Evolutionary conservation across 768 basidiomycete species (phyloP), one percentile per base, ranked within the genome.

Genomic region (Trametes coccinea): DNA sequence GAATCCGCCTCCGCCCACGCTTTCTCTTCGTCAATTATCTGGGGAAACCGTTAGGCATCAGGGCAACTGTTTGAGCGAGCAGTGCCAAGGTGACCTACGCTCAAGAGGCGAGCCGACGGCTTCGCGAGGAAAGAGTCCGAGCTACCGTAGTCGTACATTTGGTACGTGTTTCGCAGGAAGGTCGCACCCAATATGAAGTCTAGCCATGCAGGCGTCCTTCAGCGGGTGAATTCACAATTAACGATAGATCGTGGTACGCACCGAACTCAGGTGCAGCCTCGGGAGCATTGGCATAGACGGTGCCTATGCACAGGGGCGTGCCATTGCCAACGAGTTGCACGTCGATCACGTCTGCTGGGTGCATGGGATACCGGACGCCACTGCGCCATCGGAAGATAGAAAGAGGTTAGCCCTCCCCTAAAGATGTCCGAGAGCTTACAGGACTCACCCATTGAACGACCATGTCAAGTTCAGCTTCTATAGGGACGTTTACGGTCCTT

Each of bases 101-200:
- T 45, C 4, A 55, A 44, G 16, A 55, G 54, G 9, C 43, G 43
- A 3, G 33, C 43, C 30, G 30, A 9, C 5, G 30, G 43, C 30
- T 48, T n/a, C 7, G 56, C 34, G 29, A 14, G 27, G 49, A 55
- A 16, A 27, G 37, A n/a, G 17, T 33, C 30, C 2, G 47, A 49
- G 45, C 40, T 44, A 10, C 68, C 68, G 29, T 63, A 67, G 45
- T 67, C 59, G 53, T 56, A 69, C 2, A 69, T n/a, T 14, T 57
- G 30, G 54, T 69, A 69, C 3, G 57, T 56, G 56, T 67, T 69
- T 14, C 68, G 51, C 50, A 69, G 16, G 56, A 69, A 69, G 2
- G 61, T 33, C 53, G 60, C 61, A 1, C 68, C 68, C 4, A 69
- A 39, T 7, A 67, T 30, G n/a, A 60, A 56, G 43, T 67, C 66